Conservation (phyloP, 2,329 filamentous ascomycete genomes). For the Pseudopithomyces chartarum region DNA sequence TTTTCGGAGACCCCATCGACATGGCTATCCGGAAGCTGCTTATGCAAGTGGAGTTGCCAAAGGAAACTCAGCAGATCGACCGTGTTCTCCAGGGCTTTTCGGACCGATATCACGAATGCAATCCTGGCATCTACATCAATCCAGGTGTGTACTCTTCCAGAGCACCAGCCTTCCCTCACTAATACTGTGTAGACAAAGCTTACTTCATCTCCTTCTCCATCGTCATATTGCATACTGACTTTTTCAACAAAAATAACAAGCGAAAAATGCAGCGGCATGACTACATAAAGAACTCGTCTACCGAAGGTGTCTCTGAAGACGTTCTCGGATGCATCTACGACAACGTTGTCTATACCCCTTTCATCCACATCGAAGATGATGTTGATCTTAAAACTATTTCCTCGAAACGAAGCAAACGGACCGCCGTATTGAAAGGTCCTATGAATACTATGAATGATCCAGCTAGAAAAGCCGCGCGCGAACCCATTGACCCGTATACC, state of each 20-base stretch:
- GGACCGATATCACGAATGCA: conserved; percentile 97
- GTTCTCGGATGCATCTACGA: conserved; percentile 97
- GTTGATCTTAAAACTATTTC: conserved; percentile 76
- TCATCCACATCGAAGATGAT: conserved; percentile 96
- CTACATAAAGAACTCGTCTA: conserved; percentile 92
- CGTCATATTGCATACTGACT: conserved; percentile 93
- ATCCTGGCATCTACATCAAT: conserved; percentile 89
- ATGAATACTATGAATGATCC: conserved; percentile 74
- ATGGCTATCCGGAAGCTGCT: conserved; percentile 95
- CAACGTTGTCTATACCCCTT: conserved; percentile 97
- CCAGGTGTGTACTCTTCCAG: conserved; percentile 56
- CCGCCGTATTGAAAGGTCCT: conserved; percentile 58
- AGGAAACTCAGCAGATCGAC: conserved; percentile 98
- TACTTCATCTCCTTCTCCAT: conserved; percentile 98
- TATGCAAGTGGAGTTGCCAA: conserved; percentile 94
- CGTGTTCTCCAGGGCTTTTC: conserved; percentile 92
- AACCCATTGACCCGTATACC: conserved; percentile 94
- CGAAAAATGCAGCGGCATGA: conserved; percentile 97
- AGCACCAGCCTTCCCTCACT: conserved; percentile 10
- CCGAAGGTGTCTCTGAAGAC: conserved; percentile 91
- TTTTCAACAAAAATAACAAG: conserved; percentile 99
- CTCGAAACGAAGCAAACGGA: conserved; percentile 72
- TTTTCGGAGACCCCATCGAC: conserved; percentile 96
- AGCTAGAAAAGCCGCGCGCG: conserved; percentile 69
- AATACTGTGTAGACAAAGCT: conserved; percentile 70